phyloP scores from a whole-genome alignment of 352 stramenopile genomes.

The Stramenopiles sp. region DNA sequence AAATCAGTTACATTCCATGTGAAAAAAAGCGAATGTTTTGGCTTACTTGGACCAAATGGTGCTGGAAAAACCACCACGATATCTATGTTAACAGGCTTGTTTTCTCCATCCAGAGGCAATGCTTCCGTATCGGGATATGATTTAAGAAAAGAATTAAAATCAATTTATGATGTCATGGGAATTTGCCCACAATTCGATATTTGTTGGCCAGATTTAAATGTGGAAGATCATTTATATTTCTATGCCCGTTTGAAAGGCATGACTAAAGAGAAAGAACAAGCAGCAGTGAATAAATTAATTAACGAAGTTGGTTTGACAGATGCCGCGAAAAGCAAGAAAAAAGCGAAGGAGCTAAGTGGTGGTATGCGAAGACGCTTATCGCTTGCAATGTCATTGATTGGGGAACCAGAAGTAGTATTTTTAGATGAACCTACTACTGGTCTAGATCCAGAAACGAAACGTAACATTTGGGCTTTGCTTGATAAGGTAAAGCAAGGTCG shows the following conservation, averaged over 20 bases:
- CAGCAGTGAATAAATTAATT: not conserved
- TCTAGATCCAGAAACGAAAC: slow-evolving; percentile 80
- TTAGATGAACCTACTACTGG: slow-evolving; percentile 72
- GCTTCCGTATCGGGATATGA: not conserved
- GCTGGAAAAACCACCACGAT: slow-evolving; percentile 86
- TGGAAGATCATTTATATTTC: not conserved
- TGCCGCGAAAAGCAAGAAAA: not conserved
- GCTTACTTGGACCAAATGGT: slow-evolving; percentile 72
- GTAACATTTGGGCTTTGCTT: slow-evolving; percentile 43
- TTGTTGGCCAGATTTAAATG: not conserved
- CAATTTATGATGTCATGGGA: not conserved
- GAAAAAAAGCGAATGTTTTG: slow-evolving; percentile 70
- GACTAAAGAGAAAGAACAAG: not conserved
- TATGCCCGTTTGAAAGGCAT: not conserved
- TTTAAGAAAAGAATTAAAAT: not conserved
- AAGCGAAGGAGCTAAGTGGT: slow-evolving; percentile 37
- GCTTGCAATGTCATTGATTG: slow-evolving; percentile 60
- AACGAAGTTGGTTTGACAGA: not conserved
- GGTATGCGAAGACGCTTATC: slow-evolving; percentile 81
- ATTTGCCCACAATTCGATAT: not conserved
- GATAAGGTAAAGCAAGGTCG: slow-evolving; percentile 28
- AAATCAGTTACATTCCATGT: slow-evolving; percentile 56
- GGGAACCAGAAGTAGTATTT: slow-evolving; percentile 52
- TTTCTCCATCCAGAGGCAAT: slow-evolving; percentile 43
- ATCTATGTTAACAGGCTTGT: slow-evolving; percentile 75